Evolutionary conservation across 805 yeast genomes (phyloP).

Genomic region (Candida krabiensis): DNA sequence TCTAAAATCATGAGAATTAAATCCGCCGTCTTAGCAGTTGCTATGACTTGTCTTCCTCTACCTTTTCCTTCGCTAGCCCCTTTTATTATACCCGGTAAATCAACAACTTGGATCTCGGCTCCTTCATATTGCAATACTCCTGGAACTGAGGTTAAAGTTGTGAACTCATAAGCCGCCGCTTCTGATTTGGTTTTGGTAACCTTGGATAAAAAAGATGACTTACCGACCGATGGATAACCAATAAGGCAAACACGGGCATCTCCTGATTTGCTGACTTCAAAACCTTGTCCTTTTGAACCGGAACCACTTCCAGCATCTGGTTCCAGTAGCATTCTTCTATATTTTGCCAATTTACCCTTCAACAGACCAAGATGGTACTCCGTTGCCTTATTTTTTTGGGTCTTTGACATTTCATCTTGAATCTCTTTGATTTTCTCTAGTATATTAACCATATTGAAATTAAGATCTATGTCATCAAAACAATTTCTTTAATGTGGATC

Average conservation of each 20-base stretch:
- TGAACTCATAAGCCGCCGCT: slow-evolving; percentile 92
- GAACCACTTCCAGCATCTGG: slow-evolving; percentile 73
- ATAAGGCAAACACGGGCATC: slow-evolving; percentile 94
- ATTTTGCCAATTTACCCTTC: slow-evolving; percentile 92
- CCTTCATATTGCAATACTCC: slow-evolving; percentile 95
- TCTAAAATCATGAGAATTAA: slow-evolving; percentile 90
- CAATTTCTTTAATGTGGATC: too few relatives aligned
- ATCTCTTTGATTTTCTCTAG: slow-evolving; percentile 81
- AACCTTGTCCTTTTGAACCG: slow-evolving; percentile 72
- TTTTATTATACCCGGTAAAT: slow-evolving; percentile 93
- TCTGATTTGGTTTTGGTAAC: slow-evolving; percentile 93
- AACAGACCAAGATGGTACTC: slow-evolving; percentile 94
- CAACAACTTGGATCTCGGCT: slow-evolving; percentile 96
- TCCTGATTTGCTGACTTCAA: slow-evolving; percentile 93
- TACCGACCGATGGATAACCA: slow-evolving; percentile 98
- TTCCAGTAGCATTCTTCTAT: slow-evolving; percentile 86
- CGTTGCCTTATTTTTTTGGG: slow-evolving; percentile 97
- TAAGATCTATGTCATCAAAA: too few relatives aligned
- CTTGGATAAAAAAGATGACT: slow-evolving; percentile 83
- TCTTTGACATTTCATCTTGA: slow-evolving; percentile 89
- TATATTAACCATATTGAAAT: slow-evolving; percentile 30
- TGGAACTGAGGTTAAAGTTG: slow-evolving; percentile 94
- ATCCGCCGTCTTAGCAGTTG: slow-evolving; percentile 95
- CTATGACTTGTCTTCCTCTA: slow-evolving; percentile 94
- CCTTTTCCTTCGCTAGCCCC: slow-evolving; percentile 98